Base-by-base conservation (phyloP, 202 grass and related monocot genomes). In the Panicum virgatum region DNA sequence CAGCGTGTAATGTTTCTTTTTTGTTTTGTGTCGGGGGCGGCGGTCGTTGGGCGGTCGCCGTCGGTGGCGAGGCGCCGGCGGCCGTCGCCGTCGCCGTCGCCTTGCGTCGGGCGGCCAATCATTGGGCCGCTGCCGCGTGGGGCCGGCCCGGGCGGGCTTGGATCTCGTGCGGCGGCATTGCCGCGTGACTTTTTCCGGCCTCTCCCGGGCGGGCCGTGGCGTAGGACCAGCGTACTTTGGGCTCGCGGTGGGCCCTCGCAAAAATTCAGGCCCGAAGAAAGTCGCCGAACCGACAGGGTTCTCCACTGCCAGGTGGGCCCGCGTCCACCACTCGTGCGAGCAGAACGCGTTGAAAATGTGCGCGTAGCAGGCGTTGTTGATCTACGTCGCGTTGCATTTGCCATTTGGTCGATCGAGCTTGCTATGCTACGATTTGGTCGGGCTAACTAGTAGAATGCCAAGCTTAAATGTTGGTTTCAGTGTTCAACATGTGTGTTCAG, bases 131-230 rank as follows among this genome's bases (percentile, higher is more conserved):
- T 80, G 63, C 2, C 37, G 18, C 25, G 48, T 15, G 51, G 65
- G 78, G 15, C 65, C 78, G 3, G 3, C 12, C 1, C 78, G 6
- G 3, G 12, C 5, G 15, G 37, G 38, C 16, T 65, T 18, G 59
- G 71, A 53, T 76, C 23, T 34, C 15, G 59, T 75, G 71, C 45
- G 82, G 71, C 45, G 82, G 72, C 51, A 36, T 56, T 45, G 66
- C 40, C 40, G 40, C 66, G 1, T 14, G 22, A 4, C 40, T 27
- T 69, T 46, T 69, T 0, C 40, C n/a, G n/a, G n/a, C n/a, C n/a
- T n/a, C 12, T 43, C n/a, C 18, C 0, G 6, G 36, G 63, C 63
- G 6, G 42, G 0, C 2, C 40, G 66, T 69, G 22, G n/a, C 40
- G 56, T 57, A 23, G 32, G 3, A 34, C 32, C 50, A 3, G 51